phyloP scores from a whole-genome alignment of 192 early-diverging fungal species.

The Coemansia sp. region DNA sequence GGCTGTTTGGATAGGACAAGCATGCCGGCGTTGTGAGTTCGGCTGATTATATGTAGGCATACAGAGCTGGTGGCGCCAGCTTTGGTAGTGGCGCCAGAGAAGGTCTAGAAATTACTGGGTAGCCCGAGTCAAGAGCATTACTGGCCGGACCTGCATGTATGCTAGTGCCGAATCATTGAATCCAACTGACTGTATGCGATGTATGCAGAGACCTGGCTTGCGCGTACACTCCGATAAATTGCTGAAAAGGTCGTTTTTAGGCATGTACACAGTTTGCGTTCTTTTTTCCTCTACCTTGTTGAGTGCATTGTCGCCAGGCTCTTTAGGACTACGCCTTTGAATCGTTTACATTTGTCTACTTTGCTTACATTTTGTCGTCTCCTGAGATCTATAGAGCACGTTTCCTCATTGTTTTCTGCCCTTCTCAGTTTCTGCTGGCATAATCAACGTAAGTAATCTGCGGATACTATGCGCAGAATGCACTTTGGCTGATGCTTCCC shows the following conservation, averaged over 20 bases:
- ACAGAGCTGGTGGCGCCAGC: neutral
- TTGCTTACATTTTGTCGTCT: neutral
- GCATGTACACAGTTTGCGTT: neutral
- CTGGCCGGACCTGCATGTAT: neutral
- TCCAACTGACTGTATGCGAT: neutral
- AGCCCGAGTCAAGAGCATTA: neutral
- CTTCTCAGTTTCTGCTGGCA: neutral
- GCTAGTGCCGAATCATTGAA: conserved; percentile 2
- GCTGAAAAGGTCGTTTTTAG: neutral
- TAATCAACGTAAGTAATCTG: neutral
- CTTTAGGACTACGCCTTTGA: neutral
- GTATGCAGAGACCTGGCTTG: neutral
- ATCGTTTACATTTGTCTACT: neutral
- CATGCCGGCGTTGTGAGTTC: neutral
- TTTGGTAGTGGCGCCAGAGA: neutral
- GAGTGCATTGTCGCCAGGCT: neutral
- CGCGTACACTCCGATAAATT: conserved; percentile 2
- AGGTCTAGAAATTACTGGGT: neutral
- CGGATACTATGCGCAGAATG: neutral
- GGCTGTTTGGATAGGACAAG: neutral
- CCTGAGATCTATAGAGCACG: neutral
- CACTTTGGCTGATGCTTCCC: neutral
- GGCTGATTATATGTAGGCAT: neutral
- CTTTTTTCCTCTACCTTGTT: neutral
- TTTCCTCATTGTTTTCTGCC: neutral